Evolutionary conservation across 2,329 filamentous ascomycete genomes (phyloP).

Genomic region (Cladobotryum protrusum): DNA sequence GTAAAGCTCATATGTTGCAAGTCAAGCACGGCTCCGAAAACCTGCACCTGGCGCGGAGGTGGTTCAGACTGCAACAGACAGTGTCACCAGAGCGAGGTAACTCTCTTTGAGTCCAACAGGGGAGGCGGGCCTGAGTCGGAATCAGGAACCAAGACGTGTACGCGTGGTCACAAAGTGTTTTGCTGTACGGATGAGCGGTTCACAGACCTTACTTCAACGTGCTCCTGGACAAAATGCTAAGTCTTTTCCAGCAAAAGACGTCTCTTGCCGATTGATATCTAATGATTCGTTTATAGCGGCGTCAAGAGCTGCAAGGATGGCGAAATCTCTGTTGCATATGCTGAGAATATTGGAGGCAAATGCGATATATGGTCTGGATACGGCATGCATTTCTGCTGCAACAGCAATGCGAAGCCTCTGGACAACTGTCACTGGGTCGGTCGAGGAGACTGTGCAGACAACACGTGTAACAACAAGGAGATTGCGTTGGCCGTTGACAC

Average conservation of each 20-base stretch:
- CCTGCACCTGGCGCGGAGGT: slow-evolving; percentile 12
- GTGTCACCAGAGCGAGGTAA: slow-evolving; percentile 12
- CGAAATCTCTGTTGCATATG: slow-evolving; percentile 2
- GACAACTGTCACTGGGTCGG: slow-evolving; percentile 13
- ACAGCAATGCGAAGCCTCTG: not conserved
- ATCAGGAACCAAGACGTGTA: not conserved
- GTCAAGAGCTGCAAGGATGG: not conserved
- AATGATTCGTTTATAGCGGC: not conserved
- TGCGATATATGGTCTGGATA: not conserved
- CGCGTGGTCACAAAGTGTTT: slow-evolving; percentile 11
- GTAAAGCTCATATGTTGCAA: slow-evolving; percentile 13
- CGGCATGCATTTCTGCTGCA: too few relatives aligned
- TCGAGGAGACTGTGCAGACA: slow-evolving; percentile 12
- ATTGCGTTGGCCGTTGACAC: slow-evolving; percentile 1
- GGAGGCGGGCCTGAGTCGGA: not conserved
- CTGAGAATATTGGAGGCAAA: not conserved
- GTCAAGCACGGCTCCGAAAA: not conserved
- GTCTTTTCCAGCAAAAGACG: not conserved
- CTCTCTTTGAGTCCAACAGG: slow-evolving; percentile 5
- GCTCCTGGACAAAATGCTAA: slow-evolving; percentile 8
- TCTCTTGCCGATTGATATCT: too few relatives aligned
- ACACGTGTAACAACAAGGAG: slow-evolving; percentile 11
- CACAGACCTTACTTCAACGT: slow-evolving; percentile 1
- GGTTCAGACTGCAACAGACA: slow-evolving; percentile 13
- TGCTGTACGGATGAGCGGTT: slow-evolving; percentile 9